A percentile compares a stretch with the other conserved stretches of the same genome.
Evolutionary conservation across 2,329 filamentous ascomycete species (phyloP).

Genomic region (Penicillium polonicum): DNA sequence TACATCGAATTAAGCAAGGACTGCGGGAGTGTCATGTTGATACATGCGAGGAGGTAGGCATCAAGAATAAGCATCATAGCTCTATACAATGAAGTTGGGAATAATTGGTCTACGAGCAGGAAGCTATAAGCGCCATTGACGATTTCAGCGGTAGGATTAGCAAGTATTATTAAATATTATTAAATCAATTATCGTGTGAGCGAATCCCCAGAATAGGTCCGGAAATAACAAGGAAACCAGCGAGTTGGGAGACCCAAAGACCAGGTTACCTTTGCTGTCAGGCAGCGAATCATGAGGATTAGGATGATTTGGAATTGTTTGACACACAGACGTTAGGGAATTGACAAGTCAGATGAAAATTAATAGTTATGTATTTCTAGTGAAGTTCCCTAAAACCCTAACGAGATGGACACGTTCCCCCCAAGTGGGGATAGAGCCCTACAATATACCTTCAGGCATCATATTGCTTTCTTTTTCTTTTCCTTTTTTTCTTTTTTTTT

Average conservation of each 20-base stretch:
- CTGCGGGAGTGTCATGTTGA: slow-evolving; percentile 14
- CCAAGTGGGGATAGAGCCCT: slow-evolving; percentile 4
- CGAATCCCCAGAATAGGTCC: neutral
- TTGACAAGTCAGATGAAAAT: slow-evolving; percentile 16
- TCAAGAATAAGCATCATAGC: neutral
- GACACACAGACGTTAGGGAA: slow-evolving; percentile 22
- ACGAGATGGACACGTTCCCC: slow-evolving; percentile 19
- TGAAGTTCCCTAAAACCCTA: slow-evolving; percentile 16
- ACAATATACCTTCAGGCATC: neutral
- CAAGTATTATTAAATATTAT: neutral
- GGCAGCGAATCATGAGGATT: slow-evolving; percentile 18
- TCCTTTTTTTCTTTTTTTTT: neutral
- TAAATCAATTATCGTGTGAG: neutral
- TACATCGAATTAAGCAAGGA: slow-evolving; percentile 38
- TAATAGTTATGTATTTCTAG: slow-evolving; percentile 3
- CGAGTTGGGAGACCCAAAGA: slow-evolving; percentile 23
- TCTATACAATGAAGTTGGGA: neutral
- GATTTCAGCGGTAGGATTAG: neutral
- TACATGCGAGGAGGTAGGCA: slow-evolving; percentile 27
- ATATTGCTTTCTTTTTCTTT: neutral
- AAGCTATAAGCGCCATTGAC: neutral
- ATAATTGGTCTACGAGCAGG: neutral
- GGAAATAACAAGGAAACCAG: slow-evolving; percentile 17
- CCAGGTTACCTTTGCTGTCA: slow-evolving; percentile 28
- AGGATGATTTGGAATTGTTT: slow-evolving; percentile 23